Evolutionary conservation across 2,329 filamentous ascomycete species (phyloP).

Genomic region (Pyrenochaeta sp.): DNA sequence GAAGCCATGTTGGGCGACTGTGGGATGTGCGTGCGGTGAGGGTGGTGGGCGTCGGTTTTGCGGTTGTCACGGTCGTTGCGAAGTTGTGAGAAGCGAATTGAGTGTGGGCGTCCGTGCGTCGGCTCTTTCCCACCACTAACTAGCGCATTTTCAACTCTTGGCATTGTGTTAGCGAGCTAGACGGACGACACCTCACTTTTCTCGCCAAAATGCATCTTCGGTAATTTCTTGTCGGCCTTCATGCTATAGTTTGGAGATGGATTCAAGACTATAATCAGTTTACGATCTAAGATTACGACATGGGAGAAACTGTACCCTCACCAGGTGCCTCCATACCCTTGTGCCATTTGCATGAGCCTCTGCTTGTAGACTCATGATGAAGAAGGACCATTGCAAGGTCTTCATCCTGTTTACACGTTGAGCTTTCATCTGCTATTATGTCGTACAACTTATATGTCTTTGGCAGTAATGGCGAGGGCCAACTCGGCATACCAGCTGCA

Average conservation of each 20-base stretch:
- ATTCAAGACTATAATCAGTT: not conserved
- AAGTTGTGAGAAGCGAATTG: constrained; percentile 32
- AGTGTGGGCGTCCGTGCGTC: constrained; percentile 25
- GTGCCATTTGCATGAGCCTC: not conserved
- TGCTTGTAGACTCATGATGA: not conserved
- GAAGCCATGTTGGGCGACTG: constrained; percentile 52
- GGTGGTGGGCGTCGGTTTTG: constrained; percentile 36
- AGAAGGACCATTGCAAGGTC: not conserved
- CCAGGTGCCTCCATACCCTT: not conserved
- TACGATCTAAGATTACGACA: not conserved
- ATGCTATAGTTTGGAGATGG: not conserved
- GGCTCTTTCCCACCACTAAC: constrained; percentile 17
- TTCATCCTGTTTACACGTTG: not conserved
- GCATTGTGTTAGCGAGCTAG: not conserved
- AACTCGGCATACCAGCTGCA: constrained; percentile 60
- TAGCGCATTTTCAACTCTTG: constrained; percentile 14
- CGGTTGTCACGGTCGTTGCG: constrained; percentile 33
- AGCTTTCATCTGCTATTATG: constrained; percentile 14
- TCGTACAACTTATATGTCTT: constrained; percentile 52
- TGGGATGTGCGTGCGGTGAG: constrained; percentile 43
- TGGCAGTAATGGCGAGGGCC: constrained; percentile 63
- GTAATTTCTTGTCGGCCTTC: not conserved
- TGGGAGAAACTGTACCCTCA: not conserved
- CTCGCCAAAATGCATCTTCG: not conserved
- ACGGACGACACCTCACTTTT: not conserved